These are phyloP conservation scores for Saitozyma podzolica DNA, from an alignment of 768 basidiomycete species.

Conservation along the genomic window DNA sequence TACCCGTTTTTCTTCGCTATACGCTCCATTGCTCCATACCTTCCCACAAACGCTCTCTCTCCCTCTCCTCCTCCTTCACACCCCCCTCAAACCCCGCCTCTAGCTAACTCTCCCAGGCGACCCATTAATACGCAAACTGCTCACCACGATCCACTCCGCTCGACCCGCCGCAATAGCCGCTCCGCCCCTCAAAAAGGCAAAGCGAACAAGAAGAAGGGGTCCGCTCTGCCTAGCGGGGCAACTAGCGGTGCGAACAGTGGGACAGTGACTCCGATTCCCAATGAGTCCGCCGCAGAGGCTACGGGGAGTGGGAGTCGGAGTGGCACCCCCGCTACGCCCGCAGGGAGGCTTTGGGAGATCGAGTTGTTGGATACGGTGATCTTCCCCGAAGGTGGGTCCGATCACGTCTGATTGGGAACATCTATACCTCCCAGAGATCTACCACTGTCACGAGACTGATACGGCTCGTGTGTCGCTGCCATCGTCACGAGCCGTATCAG, in stretches of 20 bases:
- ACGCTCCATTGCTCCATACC: too few relatives aligned
- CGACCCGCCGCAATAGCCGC: slow-evolving; percentile 28
- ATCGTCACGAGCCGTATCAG: too few relatives aligned
- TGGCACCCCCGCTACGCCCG: not conserved
- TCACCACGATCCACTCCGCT: slow-evolving; percentile 27
- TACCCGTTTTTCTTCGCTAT: too few relatives aligned
- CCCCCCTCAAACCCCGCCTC: not conserved
- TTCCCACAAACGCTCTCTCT: too few relatives aligned
- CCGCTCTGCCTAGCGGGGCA: not conserved
- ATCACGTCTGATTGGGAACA: not conserved
- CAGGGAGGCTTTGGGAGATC: slow-evolving; percentile 44
- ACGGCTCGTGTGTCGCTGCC: too few relatives aligned
- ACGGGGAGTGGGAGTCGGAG: not conserved
- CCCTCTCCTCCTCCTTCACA: too few relatives aligned
- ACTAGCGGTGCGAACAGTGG: not conserved
- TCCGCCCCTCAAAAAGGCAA: slow-evolving; percentile 40
- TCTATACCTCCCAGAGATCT: too few relatives aligned
- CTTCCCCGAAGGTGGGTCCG: slow-evolving; percentile 49
- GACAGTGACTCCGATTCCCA: not conserved
- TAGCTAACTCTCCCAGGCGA: slow-evolving; percentile 25
- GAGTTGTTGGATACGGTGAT: slow-evolving; percentile 48
- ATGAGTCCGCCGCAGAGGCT: not conserved
- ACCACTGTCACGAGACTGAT: too few relatives aligned
- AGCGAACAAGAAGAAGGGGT: slow-evolving; percentile 25
- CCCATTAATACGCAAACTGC: slow-evolving; percentile 31